Conservation (phyloP, 73 alveolate genomes). For the Blepharisma stoltei region DNA sequence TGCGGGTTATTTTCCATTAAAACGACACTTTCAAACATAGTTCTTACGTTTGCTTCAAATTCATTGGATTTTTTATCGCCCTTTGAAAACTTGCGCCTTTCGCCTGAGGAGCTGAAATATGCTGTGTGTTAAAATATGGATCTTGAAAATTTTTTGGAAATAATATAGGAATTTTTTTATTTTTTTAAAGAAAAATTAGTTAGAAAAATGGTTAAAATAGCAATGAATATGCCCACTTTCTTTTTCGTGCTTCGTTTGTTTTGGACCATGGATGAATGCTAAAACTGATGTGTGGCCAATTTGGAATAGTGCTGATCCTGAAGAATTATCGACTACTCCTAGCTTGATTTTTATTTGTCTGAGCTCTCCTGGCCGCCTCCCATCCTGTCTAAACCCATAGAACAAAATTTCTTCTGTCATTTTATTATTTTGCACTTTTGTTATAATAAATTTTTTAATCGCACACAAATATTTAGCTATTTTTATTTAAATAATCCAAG, state of each 20-base stretch:
- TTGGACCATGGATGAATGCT: conserved; percentile 83
- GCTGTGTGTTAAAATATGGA: too few species aligned
- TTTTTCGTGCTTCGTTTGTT: conserved; percentile 40
- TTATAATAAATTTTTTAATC: too few species aligned
- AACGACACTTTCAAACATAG: conserved; percentile 68
- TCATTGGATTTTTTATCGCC: conserved; percentile 76
- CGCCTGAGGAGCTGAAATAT: conserved; percentile 69
- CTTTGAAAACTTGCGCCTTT: conserved; percentile 66
- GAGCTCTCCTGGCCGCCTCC: conserved; percentile 67
- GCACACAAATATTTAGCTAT: too few species aligned
- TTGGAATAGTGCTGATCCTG: conserved; percentile 73
- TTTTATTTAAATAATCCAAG: too few species aligned
- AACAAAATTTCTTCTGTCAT: conserved; percentile 26
- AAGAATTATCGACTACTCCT: conserved; percentile 60
- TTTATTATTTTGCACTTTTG: not conserved
- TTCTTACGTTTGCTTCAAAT: conserved; percentile 66
- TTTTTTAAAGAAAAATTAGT: too few species aligned
- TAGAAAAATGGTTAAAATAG: too few species aligned
- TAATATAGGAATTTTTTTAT: too few species aligned
- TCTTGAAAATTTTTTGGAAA: too few species aligned
- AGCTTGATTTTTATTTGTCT: conserved; percentile 57
- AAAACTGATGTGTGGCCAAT: conserved; percentile 85
- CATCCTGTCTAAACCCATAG: conserved; percentile 38
- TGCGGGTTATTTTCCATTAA: conserved; percentile 60
- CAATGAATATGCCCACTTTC: conserved; percentile 8